Evolutionary conservation across 2,329 filamentous ascomycete genomes (phyloP).

Genomic region (Cercospora berteroae): DNA sequence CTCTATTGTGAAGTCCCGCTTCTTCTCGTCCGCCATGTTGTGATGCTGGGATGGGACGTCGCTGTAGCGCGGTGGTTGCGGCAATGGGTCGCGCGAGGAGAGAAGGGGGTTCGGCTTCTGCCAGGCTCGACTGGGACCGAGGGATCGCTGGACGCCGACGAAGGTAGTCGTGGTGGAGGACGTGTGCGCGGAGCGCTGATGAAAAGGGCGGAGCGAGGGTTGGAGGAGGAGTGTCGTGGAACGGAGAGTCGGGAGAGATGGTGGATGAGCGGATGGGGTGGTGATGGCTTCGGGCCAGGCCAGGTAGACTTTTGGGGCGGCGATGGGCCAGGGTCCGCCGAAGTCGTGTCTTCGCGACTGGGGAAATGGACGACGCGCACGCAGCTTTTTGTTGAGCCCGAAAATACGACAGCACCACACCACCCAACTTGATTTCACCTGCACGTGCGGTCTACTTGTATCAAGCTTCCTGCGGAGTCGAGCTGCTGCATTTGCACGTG

Average conservation of each 20-base stretch:
- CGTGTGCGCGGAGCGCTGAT: constrained; percentile 19
- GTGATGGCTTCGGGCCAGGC: neutral
- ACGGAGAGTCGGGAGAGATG: neutral
- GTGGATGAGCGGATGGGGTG: neutral
- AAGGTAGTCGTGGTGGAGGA: constrained; percentile 34
- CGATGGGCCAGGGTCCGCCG: neutral
- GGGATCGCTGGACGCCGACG: constrained; percentile 32
- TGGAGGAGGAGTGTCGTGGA: neutral
- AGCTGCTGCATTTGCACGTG: neutral
- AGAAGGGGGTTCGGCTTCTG: constrained; percentile 27
- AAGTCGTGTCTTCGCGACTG: neutral
- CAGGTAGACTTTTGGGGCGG: neutral
- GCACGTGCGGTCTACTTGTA: neutral
- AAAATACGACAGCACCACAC: neutral
- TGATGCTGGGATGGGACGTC: constrained; percentile 1
- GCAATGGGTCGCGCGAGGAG: neutral
- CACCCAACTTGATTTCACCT: neutral
- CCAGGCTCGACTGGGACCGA: constrained; percentile 28
- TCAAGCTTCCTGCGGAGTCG: neutral
- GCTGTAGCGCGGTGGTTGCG: constrained; percentile 12
- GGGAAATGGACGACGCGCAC: neutral
- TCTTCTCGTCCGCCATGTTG: constrained; percentile 83
- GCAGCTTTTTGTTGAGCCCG: neutral
- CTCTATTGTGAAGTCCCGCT: constrained; percentile 71
- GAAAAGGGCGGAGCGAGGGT: neutral